phyloP scores from a whole-genome alignment of 2,329 filamentous ascomycete species.

The Dendryphion nanum region DNA sequence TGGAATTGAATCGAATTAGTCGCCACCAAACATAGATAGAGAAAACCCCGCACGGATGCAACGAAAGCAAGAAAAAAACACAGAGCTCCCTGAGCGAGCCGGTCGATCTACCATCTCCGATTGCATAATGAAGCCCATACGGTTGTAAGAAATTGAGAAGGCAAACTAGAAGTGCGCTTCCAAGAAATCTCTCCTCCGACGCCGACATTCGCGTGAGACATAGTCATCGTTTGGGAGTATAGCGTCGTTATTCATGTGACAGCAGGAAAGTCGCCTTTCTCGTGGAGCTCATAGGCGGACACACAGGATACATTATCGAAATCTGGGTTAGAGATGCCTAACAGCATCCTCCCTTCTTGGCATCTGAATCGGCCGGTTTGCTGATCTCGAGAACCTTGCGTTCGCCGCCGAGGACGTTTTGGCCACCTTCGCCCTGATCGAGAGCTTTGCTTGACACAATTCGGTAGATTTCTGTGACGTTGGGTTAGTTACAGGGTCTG shows the following conservation, averaged over 20 bases:
- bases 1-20: slow-evolving; percentile 1
- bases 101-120: slow-evolving; percentile 9
- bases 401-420: slow-evolving; percentile 71
- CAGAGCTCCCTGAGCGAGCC: slow-evolving; percentile 21
- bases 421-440: slow-evolving; percentile 79
- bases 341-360: slow-evolving; percentile 80
- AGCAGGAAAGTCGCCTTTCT: too few relatives aligned
- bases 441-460: slow-evolving; percentile 98
- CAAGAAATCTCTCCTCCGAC: slow-evolving; percentile 29
- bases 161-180: slow-evolving; percentile 15
- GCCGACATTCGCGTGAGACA: slow-evolving; percentile 30
- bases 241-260: too few relatives aligned
- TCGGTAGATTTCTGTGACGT: slow-evolving; percentile 84
- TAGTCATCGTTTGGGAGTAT: too few relatives aligned
- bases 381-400: slow-evolving; percentile 81
- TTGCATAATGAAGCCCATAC: slow-evolving; percentile 19
- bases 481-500: neutral
- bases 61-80: slow-evolving; percentile 23
- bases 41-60: slow-evolving; percentile 28
- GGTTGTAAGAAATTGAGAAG: slow-evolving; percentile 28
- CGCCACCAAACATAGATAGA: slow-evolving; percentile 11
- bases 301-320: too few relatives aligned
- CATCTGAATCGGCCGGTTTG: slow-evolving; percentile 76
- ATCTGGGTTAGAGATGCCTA: slow-evolving; percentile 44
- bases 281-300: too few relatives aligned